phyloP scores from a whole-genome alignment of 1,284 basidiomycete species.

The Sporisorium reilianum region DNA sequence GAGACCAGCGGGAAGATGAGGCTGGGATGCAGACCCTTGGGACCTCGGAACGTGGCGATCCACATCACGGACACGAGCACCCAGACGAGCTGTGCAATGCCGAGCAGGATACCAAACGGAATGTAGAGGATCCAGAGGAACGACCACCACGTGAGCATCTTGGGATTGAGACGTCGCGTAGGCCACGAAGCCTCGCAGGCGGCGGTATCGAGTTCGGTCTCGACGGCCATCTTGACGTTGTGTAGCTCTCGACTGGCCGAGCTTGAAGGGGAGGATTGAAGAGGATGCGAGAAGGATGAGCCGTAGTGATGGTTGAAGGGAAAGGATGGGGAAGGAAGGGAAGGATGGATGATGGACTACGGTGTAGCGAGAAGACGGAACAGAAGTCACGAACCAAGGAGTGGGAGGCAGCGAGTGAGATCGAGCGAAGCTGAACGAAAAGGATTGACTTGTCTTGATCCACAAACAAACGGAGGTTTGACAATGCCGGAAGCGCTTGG shows the following conservation, averaged over 20 bases:
- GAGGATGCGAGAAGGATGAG: background rate
- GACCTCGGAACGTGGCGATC: conserved; percentile 13
- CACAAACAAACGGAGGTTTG: background rate
- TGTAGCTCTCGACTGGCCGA: background rate
- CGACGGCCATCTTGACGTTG: conserved; percentile 28
- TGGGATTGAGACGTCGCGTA: conserved; percentile 33
- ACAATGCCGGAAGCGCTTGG: background rate
- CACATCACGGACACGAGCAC: conserved; percentile 10
- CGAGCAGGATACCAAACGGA: conserved; percentile 22
- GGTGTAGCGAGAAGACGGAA: background rate
- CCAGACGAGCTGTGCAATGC: conserved; percentile 19
- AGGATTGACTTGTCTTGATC: background rate
- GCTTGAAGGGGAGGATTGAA: background rate
- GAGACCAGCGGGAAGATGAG: conserved; percentile 24
- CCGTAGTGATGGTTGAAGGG: background rate
- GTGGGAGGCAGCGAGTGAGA: background rate
- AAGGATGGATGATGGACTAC: background rate
- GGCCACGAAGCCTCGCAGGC: conserved; percentile 40
- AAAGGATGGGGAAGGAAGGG: background rate
- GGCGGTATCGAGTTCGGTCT: conserved; percentile 32
- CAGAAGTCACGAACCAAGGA: background rate
- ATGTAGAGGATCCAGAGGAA: conserved; percentile 30
- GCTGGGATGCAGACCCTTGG: conserved; percentile 19
- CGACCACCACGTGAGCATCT: conserved; percentile 28
- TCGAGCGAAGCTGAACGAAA: background rate